These are phyloP conservation scores for Pistacia atlantica DNA, from an alignment of 345 rosid genomes.

Conservation along the genomic window DNA sequence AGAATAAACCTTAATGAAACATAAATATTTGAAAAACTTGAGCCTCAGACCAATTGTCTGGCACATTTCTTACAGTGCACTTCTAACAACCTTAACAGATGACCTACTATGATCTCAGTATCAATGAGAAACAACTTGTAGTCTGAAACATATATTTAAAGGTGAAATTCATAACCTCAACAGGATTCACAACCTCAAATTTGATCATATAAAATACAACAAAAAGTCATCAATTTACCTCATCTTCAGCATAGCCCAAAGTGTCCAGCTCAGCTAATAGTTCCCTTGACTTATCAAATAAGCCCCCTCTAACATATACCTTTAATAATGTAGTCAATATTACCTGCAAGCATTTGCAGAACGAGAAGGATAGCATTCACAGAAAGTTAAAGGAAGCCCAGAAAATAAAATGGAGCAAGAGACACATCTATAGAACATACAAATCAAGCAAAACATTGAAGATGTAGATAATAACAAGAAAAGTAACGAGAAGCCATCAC, in stretches of 20 bases:
- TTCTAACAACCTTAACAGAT: not conserved
- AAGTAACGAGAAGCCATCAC: too few species aligned
- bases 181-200: constrained; percentile 9
- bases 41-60: not conserved
- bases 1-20: not conserved
- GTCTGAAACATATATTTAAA: not conserved
- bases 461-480: too few species aligned
- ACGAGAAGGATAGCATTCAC: constrained; percentile 1
- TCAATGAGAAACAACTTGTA: not conserved
- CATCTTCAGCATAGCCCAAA: constrained; percentile 73
- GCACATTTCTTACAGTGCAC: not conserved
- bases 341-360: constrained; percentile 57
- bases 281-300: constrained; percentile 80
- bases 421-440: too few species aligned
- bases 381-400: constrained; percentile 2
- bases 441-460: too few species aligned
- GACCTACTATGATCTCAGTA: not conserved
- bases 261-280: constrained; percentile 66
- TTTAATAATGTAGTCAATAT: constrained; percentile 83
- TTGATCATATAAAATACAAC: not conserved
- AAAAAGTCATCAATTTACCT: constrained; percentile 46
- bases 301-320: constrained; percentile 84
- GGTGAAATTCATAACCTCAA: not conserved
- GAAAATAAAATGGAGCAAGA: not conserved
- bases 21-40: not conserved